Evolutionary conservation across 1,284 basidiomycete species (phyloP), one percentile per base, ranked within the genome.

Genomic region (Exsudoporus floridanus): DNA sequence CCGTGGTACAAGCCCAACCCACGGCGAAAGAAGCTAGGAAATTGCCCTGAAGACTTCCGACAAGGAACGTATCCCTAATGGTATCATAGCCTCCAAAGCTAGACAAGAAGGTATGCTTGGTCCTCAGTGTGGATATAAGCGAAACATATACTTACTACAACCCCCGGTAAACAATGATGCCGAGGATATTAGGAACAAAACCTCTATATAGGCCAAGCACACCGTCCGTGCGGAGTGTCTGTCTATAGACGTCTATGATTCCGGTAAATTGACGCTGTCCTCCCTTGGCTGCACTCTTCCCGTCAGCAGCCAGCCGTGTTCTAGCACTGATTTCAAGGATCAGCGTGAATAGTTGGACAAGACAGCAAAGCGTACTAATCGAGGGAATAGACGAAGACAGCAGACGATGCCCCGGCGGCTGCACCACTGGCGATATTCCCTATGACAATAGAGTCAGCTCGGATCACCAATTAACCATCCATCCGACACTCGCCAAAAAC

Each of bases 1-100:
- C 76, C 27, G 78, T 81, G 38, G 80, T 83, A 52, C 77, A 78
- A 54, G 63, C 67, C 77, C 79, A 83, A 50, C 82, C 82, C 37
- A 83, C 74, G 39, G 72, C 69, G 70, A 86, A 86, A n/a, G 81
- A 82, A 34, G 83, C 83, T 45, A 81, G 51, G 74, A 86, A 84
- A 63, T 79, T 83, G 42, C 80, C 81, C 62, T 83, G 71, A 52
- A 86, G 74, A 55, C 71, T 70, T 44, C 81, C 81, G 36, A 78
- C 75, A 40, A 86, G 77, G 64, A 85, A 69, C 31, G 80, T 73
- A 49, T 74, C 73, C 37, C 78, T 80, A 53, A 84, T 70, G 21
- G 77, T 81, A 64, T 84, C 81, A 70, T 82, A 77, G 16, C 72
- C 71, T 53, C 75, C 74, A 46, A 77, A 77, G 54, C 75, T 74